Percentiles rank a stretch among this genome's conserved stretches.
Conservation (phyloP, 2,329 filamentous ascomycete genomes). For the Emmonsiellopsis sp. region DNA sequence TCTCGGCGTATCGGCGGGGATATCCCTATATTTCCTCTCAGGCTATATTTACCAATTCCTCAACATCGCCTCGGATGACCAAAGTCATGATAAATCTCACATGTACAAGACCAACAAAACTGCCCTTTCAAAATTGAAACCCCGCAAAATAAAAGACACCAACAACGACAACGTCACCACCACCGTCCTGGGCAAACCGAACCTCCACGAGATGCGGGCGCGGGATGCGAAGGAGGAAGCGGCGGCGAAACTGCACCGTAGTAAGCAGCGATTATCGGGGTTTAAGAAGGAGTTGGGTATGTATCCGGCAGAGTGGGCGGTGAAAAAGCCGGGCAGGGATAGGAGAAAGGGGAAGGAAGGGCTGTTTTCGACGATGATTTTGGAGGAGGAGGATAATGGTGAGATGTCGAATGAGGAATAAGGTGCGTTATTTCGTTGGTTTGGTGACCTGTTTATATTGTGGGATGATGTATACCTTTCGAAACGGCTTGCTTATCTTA, state of each 20-base stretch:
- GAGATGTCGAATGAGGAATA: not conserved
- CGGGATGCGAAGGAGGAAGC: not conserved
- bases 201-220: not conserved
- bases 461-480: too few relatives aligned
- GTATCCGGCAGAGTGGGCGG: not conserved
- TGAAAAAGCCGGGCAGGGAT: not conserved
- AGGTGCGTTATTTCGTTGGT: not conserved
- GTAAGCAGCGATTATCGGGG: not conserved
- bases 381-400: not conserved
- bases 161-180: not conserved
- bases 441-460: not conserved
- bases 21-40: slow-evolving; percentile 50
- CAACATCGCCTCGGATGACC: not conserved
- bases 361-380: slow-evolving; percentile 1
- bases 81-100: not conserved
- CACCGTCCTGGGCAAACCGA: not conserved
- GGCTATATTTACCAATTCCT: slow-evolving; percentile 17
- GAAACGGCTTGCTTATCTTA: too few relatives aligned
- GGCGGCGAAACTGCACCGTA: not conserved
- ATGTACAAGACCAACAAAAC: not conserved
- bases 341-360: not conserved
- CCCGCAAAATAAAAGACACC: not conserved
- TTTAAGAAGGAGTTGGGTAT: not conserved
- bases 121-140: not conserved
- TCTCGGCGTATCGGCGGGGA: slow-evolving; percentile 56